Evolutionary conservation across 1,284 basidiomycete genomes (phyloP).

Genomic region (Athelia psychrophila): DNA sequence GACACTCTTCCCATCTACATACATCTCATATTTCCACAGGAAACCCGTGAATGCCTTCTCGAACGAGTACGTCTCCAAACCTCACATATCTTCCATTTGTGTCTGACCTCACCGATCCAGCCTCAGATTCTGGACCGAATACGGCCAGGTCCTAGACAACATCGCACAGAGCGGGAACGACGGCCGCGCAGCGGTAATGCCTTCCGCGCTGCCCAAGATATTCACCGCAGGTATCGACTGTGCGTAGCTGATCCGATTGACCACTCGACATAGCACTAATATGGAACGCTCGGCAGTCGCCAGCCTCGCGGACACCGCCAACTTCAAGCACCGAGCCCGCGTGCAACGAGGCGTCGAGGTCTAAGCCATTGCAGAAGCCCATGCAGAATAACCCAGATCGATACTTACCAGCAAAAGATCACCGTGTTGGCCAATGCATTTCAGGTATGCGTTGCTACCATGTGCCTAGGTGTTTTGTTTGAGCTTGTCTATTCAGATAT

Average conservation of each 20-base stretch:
- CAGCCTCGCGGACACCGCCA: constrained; percentile 22
- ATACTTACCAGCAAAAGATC: not conserved
- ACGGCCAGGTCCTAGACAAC: constrained; percentile 58
- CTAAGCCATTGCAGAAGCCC: not conserved
- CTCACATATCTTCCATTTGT: not conserved
- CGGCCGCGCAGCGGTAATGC: constrained; percentile 70
- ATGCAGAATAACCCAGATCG: not conserved
- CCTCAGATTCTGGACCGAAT: constrained; percentile 70
- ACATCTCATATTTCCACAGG: constrained; percentile 30
- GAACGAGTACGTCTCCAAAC: constrained; percentile 41
- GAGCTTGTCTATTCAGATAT: not conserved
- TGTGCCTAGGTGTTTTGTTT: not conserved
- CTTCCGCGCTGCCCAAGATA: constrained; percentile 64
- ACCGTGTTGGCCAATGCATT: not conserved
- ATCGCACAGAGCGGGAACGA: constrained; percentile 50
- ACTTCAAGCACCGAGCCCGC: constrained; percentile 43
- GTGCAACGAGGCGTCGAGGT: constrained; percentile 23
- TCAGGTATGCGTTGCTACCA: not conserved
- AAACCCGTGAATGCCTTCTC: constrained; percentile 77
- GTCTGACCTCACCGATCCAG: not conserved
- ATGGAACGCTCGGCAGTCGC: constrained; percentile 7
- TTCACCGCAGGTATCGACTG: constrained; percentile 84
- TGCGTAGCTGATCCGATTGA: constrained; percentile 33
- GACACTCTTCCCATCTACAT: not conserved
- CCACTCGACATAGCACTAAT: too few species aligned